Evolutionary conservation across 1,284 basidiomycete genomes (phyloP), one percentile per base, ranked within the genome.

Genomic region (Athelia sp.): DNA sequence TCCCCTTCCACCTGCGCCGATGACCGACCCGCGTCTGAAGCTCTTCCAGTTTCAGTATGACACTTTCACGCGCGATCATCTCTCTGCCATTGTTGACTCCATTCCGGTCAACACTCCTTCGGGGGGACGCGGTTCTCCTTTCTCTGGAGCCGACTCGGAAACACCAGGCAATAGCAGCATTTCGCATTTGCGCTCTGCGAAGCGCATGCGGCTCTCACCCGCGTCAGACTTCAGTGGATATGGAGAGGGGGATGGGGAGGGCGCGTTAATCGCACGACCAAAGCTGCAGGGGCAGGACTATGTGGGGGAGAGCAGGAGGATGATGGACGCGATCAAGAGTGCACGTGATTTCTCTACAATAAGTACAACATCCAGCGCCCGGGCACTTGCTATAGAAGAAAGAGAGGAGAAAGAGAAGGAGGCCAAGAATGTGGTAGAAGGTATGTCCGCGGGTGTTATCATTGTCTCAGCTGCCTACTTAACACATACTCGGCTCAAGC

Each of bases 41-140:
- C 75, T 96, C 29, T 97, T 97, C 70, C 87, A 93, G 59, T 90
- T 93, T 54, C 83, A 90, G 53, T 96, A 96, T 63, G 94, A 98
- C 66, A 95, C 94, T 0, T 93, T 89, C 62, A 97, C 93, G 2
- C 82, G 92, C 32, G 89, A 95, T 40, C 91, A 96, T 63, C 80
- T 98, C 45, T 91, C 90, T 1, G 91, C 89, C 1, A 79, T 98
- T 65, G 90, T 94, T 1, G 93, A 96, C 58, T 92, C 86, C 11
- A 93, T 93, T 55, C 90, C 84, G 19, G 75, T 89, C 35, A 87
- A 89, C 54, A 4, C 6, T 82, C 84, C 0, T 84, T 85, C 18
- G 82, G 75, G 38, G 64, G 61, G 3, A 64, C 66, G 29, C 69
- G 63, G 67, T 45, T 62, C 58, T 21, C n/a, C 36, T 40, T 40